Evolutionary conservation across 495 filamentous ascomycete genomes (phyloP).

Genomic region (Usnea hakonensis): DNA sequence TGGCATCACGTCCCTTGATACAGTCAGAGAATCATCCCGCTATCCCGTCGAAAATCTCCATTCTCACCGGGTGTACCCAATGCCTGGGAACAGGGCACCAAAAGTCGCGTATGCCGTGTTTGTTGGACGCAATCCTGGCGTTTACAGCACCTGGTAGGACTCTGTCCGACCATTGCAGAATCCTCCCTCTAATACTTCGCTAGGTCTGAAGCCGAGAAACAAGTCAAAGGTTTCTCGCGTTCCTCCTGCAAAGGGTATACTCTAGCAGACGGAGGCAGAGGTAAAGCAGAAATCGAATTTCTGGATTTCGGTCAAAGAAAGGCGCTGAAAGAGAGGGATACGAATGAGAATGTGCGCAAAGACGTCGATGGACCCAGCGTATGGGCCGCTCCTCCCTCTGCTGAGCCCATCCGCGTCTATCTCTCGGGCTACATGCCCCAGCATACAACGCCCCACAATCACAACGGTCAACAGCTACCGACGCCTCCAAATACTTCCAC

Average conservation of each 20-base stretch:
- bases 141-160: slow-evolving; percentile 14
- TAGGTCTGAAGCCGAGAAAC: slow-evolving; percentile 8
- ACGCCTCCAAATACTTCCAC: not conserved
- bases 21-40: not conserved
- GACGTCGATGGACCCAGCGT: not conserved
- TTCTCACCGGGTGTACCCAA: not conserved
- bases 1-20: not conserved
- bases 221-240: slow-evolving; percentile 9
- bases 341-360: too few relatives aligned
- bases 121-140: slow-evolving; percentile 5
- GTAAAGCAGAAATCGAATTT: not conserved
- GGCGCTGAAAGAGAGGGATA: not conserved
- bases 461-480: not conserved
- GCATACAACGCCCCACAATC: not conserved
- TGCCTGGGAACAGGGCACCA: not conserved
- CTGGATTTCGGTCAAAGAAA: not conserved
- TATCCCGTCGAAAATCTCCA: not conserved
- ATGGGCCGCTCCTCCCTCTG: not conserved
- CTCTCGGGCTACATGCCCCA: not conserved
- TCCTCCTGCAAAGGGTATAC: not conserved
- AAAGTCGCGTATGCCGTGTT: slow-evolving; percentile 21
- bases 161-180: too few relatives aligned
- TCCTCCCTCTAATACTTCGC: not conserved
- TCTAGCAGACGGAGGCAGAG: not conserved
- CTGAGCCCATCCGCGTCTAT: not conserved